These are phyloP conservation scores for Papiliotrema nemorosa DNA, from an alignment of 1,284 basidiomycete genomes.

Conservation along the genomic window DNA sequence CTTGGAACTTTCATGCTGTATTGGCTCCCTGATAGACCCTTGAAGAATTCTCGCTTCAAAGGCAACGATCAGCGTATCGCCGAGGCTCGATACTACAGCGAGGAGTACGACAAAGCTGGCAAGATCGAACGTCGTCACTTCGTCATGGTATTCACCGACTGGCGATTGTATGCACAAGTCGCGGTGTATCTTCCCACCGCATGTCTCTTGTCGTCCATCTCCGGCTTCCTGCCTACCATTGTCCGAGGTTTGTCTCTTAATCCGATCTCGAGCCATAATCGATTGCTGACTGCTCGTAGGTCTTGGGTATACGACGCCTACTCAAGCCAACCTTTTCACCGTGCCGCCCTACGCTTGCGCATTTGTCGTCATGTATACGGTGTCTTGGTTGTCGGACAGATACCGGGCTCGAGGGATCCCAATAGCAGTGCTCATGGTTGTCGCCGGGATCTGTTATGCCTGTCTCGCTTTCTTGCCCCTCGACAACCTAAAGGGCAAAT, in stretches of 20 bases:
- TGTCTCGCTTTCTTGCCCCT: neutral
- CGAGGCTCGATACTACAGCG: constrained; percentile 18
- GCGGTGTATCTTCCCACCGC: constrained; percentile 61
- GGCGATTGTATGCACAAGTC: constrained; percentile 51
- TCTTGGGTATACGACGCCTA: constrained; percentile 50
- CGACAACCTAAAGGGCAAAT: constrained; percentile 1
- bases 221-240: constrained; percentile 77
- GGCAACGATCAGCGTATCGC: constrained; percentile 56
- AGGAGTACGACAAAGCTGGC: constrained; percentile 53
- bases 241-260: too few relatives aligned
- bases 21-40: constrained; percentile 66
- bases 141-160: constrained; percentile 55
- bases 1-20: constrained; percentile 63
- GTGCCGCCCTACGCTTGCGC: constrained; percentile 18
- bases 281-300: too few relatives aligned
- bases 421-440: neutral
- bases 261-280: too few relatives aligned
- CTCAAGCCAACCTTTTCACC: constrained; percentile 1
- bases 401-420: constrained; percentile 7
- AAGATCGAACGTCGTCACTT: neutral
- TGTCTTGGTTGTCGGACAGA: constrained; percentile 10
- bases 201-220: constrained; percentile 60
- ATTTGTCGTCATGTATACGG: constrained; percentile 6
- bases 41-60: neutral
- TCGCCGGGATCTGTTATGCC: neutral